These are phyloP conservation scores for Pichia occidentalis DNA, from an alignment of 805 yeast species.

Conservation along the genomic window DNA sequence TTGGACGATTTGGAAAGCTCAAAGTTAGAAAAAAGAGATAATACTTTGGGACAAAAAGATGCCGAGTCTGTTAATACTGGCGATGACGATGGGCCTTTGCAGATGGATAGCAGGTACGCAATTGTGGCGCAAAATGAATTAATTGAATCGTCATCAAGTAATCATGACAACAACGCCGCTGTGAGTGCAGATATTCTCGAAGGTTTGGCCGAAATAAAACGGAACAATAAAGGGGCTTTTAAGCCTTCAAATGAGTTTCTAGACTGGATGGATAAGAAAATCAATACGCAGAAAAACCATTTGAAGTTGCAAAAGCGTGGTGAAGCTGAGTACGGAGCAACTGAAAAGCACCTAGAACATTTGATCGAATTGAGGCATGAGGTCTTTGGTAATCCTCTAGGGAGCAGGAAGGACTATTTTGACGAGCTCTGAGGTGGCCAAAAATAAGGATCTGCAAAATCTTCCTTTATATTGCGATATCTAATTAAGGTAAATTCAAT, in stretches of 20 bases:
- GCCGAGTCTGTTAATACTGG: background rate
- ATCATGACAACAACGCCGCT: too few species aligned
- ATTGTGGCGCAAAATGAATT: slow-evolving; percentile 32
- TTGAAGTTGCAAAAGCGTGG: slow-evolving; percentile 18
- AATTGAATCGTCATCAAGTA: slow-evolving; percentile 16
- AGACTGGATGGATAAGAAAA: slow-evolving; percentile 45
- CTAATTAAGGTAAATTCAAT: too few species aligned
- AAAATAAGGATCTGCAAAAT: too few species aligned
- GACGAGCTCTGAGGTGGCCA: slow-evolving; percentile 7
- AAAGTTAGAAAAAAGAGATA: slow-evolving; percentile 10
- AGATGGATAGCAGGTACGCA: too few species aligned
- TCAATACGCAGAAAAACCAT: slow-evolving; percentile 21
- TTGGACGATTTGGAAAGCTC: slow-evolving; percentile 46
- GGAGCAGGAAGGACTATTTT: slow-evolving; percentile 49
- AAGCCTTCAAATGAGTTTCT: slow-evolving; percentile 41
- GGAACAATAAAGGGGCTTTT: slow-evolving; percentile 27
- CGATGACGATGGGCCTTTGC: slow-evolving; percentile 24
- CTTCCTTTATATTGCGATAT: too few species aligned
- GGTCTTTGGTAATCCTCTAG: slow-evolving; percentile 75
- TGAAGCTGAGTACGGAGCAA: background rate
- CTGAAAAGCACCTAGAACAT: slow-evolving; percentile 22
- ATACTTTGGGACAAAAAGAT: slow-evolving; percentile 13
- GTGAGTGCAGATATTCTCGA: slow-evolving; percentile 40
- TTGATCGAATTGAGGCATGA: slow-evolving; percentile 42
- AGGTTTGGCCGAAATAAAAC: slow-evolving; percentile 29